Base-by-base conservation (phyloP, 257 asterid species). In the Jacaranda mimosifolia region DNA sequence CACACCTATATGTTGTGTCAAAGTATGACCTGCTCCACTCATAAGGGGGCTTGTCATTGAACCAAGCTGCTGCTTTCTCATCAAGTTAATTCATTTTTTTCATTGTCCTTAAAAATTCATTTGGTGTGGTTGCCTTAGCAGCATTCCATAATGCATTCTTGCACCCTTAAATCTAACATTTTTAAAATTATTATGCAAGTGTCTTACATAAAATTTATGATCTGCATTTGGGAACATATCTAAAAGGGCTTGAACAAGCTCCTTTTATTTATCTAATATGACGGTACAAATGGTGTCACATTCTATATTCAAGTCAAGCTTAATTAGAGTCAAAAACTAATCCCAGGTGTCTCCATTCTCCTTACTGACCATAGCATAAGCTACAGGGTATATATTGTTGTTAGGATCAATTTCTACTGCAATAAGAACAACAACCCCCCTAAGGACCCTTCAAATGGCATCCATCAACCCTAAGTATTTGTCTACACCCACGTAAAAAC, bases 11-110 rank as follows among this genome's bases (percentile, higher is more conserved):
- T 3, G 5, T 1, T 0, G 1, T 7, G 0, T 11, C 19, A 6
- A 73, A 58, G 13, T 58, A 46, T 19, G 77, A 58, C 5, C 39
- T 58, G 7, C 69, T 73, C 77, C 59, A 73, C 7, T 73, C 43
- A 1, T 35, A 0, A 4, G 46, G 45, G 3, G 77, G 35, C 10
- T 73, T 73, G 32, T 73, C 69, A 40, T 59, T 51, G 14, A 73
- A 13, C 69, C 69, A 73, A 3, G 59, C 15, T 3, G 35, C 35
- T 2, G n/a, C 68, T 4, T 10, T 26, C 2, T 63, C 42, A 73
- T 59, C 35, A 4, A 58, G 11, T 0, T 0, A 9, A 0, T 8
- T 38, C 42, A 57, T 1, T 5, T 72, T 45, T 11, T 72, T 15
- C 75, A 70, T 71, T 0, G 9, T 15, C 1, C 11, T 9, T 8